Base-by-base conservation (phyloP, 768 basidiomycete genomes). In the Mycena rosella region DNA sequence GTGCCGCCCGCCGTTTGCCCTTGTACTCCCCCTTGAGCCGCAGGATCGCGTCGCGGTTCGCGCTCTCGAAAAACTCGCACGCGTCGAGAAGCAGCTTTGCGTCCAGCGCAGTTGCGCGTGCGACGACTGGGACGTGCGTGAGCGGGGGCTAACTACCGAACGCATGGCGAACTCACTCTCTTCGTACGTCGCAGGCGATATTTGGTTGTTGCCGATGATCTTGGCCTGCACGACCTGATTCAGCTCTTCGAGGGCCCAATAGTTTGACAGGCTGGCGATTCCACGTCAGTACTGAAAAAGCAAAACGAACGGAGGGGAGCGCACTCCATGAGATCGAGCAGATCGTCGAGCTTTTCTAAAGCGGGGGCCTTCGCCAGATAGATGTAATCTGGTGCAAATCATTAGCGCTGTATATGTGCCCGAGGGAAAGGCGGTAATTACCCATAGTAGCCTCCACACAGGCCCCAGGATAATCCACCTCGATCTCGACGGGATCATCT, bases 291-390 rank as follows among this genome's bases (percentile, higher is more conserved):
- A 40, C 58, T 22, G 56, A 55, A 38, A 32, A 20, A 3, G n/a
- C 32, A 20, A 22, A 24, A 42, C 18, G 24, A 26, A 1, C 10
- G 36, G 27, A 38, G 18, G 17, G n/a, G 20, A 5, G 48, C 69
- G 29, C 24, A 70, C 69, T 72, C 71, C 68, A 72, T 66, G 38
- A 70, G 55, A 36, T 72, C 68, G 9, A 72, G 55, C 24, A 72
- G 54, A 34, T 69, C 71, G 0, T 60, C 61, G 7, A 72, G 68
- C 36, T 65, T 61, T 24, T 68, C 71, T 20, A 72, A 40, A 30
- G 22, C n/a, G 8, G 71, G 71, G 18, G 65, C 22, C 29, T 66
- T 68, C 13, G 32, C 61, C 20, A 59, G 44, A 54, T 72, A 72
- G 15, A 72, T 67, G 30, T 60, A 72, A 51, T 72, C 71, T 70